A percentile compares a stretch with the other conserved stretches of the same genome.
Conservation (phyloP, 108 stramenopile species). For the Cyclostephanos invisitatus region DNA sequence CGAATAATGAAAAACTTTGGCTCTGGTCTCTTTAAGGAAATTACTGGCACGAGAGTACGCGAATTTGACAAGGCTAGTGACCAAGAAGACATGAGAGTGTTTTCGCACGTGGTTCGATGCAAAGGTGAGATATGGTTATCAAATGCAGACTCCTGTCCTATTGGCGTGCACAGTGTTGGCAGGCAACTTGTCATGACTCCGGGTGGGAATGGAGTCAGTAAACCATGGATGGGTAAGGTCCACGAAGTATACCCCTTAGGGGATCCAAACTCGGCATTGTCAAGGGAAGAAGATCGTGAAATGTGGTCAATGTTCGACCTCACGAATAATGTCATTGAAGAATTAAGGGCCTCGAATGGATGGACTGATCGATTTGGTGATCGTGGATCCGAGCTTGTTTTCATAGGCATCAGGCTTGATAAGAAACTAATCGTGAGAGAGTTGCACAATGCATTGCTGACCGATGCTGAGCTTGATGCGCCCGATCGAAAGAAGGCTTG, state of each 20-base stretch:
- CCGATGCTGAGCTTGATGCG: slow-evolving; percentile 18
- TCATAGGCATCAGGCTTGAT: slow-evolving; percentile 58
- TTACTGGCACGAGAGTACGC: background rate
- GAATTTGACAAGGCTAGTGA: background rate
- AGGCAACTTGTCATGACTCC: slow-evolving; percentile 20
- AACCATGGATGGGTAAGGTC: slow-evolving; percentile 24
- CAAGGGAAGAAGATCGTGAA: slow-evolving; percentile 25
- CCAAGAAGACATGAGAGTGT: slow-evolving; percentile 8
- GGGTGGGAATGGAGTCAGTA: background rate
- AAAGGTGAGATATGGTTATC: slow-evolving; percentile 38
- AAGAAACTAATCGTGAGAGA: slow-evolving; percentile 36
- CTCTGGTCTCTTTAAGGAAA: slow-evolving; percentile 13
- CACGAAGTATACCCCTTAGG: slow-evolving; percentile 15
- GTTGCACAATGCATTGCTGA: slow-evolving; percentile 59
- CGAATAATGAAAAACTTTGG: slow-evolving; percentile 24
- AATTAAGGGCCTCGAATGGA: slow-evolving; percentile 15
- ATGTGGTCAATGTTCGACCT: slow-evolving; percentile 13
- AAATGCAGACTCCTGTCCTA: slow-evolving; percentile 26
- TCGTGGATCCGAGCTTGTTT: slow-evolving; percentile 68
- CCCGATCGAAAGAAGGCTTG: slow-evolving; percentile 19
- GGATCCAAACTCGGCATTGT: slow-evolving; percentile 4
- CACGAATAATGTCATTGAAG: slow-evolving; percentile 5
- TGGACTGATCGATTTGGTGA: slow-evolving; percentile 50
- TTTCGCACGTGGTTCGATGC: slow-evolving; percentile 25
- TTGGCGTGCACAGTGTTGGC: slow-evolving; percentile 27